Percentiles rank a stretch among this genome's conserved stretches.
Evolutionary conservation across 2,329 filamentous ascomycete species (phyloP).

Genomic region (Hyphodiscus sp.): DNA sequence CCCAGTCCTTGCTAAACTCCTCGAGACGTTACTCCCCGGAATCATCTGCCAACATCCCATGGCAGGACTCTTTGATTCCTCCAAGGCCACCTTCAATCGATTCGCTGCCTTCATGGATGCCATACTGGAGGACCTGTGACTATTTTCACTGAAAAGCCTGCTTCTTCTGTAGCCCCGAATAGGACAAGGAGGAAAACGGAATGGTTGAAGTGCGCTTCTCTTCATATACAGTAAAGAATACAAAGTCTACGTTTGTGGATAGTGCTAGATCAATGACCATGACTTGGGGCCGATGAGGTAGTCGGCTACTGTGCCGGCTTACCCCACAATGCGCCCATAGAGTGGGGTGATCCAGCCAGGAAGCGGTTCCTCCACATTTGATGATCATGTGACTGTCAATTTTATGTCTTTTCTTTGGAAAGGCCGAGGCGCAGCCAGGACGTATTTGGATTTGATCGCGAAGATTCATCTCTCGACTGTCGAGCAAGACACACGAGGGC

Average conservation of each 20-base stretch:
- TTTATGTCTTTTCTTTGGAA: too few relatives aligned
- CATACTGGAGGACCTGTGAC: conserved; percentile 13
- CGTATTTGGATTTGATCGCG: too few relatives aligned
- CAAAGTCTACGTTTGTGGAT: not conserved
- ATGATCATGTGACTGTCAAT: too few relatives aligned
- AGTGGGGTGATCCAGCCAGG: not conserved
- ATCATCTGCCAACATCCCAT: conserved; percentile 58
- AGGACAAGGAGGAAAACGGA: not conserved
- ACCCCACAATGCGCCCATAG: not conserved
- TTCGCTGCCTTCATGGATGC: conserved; percentile 34
- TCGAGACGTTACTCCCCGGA: conserved; percentile 52
- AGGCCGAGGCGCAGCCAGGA: too few relatives aligned
- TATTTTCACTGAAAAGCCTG: not conserved
- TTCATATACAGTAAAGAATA: not conserved
- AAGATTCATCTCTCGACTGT: too few relatives aligned
- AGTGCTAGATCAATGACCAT: not conserved
- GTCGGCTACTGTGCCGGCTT: not conserved
- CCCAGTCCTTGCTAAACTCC: conserved; percentile 53
- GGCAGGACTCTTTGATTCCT: conserved; percentile 38
- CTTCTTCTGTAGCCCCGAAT: not conserved
- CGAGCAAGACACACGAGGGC: too few relatives aligned
- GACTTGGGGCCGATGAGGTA: not conserved
- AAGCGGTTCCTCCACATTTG: too few relatives aligned
- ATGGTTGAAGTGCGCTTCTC: not conserved
- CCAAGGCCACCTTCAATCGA: conserved; percentile 43